Conservation (phyloP, 2,329 filamentous ascomycete species). For the Lecanicillium sp. region DNA sequence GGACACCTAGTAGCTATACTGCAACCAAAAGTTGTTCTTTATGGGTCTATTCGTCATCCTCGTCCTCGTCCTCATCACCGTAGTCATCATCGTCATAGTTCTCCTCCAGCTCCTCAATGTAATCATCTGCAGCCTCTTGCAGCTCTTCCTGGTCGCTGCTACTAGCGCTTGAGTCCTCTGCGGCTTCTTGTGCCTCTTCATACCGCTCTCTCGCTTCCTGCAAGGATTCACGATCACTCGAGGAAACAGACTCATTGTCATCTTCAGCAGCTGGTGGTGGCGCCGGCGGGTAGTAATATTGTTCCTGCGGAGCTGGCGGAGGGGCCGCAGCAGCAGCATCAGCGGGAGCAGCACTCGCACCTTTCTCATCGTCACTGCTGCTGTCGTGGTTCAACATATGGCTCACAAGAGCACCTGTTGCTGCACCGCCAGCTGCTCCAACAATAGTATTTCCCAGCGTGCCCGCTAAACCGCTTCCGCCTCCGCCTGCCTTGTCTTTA, state of each 20-base stretch:
- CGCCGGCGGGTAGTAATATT: constrained; percentile 19
- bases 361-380: not conserved
- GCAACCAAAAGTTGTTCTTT: no score
- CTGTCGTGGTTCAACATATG: not conserved
- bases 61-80: constrained; percentile 6
- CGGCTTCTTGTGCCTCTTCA: constrained; percentile 32
- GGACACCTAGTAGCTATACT: no score
- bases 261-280: constrained; percentile 28
- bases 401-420: not conserved
- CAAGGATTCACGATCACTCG: constrained; percentile 32
- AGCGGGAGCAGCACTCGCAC: no score
- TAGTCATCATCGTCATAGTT: constrained; percentile 24
- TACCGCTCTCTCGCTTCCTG: constrained; percentile 33
- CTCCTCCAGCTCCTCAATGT: constrained; percentile 41
- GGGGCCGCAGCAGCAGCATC: not conserved
- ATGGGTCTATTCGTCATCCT: constrained; percentile 5
- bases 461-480: constrained; percentile 37
- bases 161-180: constrained; percentile 33
- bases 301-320: constrained; percentile 5
- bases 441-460: constrained; percentile 29
- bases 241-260: constrained; percentile 33
- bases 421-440: not conserved
- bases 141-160: constrained; percentile 44
- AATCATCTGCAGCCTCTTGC: constrained; percentile 42
- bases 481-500: constrained; percentile 1